Evolutionary conservation across 2,329 filamentous ascomycete genomes (phyloP).

Genomic region (Penicillium frequentans): DNA sequence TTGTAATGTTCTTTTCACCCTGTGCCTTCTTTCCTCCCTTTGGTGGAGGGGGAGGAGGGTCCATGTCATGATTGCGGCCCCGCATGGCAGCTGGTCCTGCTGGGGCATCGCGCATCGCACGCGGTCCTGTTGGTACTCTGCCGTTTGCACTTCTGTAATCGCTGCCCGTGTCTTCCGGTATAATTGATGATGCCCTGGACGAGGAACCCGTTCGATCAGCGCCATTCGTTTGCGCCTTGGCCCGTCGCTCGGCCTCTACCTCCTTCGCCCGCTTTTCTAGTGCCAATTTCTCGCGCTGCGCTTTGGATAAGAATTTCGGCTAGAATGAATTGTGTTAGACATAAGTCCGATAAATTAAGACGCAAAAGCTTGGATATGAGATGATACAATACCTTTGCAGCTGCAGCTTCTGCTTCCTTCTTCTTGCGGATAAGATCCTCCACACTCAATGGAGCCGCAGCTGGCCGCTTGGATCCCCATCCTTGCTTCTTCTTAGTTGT

Average conservation of each 20-base stretch:
- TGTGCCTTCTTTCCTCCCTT: constrained; percentile 35
- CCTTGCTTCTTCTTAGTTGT: constrained; percentile 53
- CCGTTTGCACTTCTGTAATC: constrained; percentile 3
- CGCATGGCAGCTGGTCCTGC: constrained; percentile 54
- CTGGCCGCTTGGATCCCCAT: constrained; percentile 48
- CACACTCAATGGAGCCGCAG: constrained; percentile 66
- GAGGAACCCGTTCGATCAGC: constrained; percentile 24
- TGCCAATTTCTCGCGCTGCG: constrained; percentile 76
- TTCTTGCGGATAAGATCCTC: constrained; percentile 85
- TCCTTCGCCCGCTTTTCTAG: constrained; percentile 76
- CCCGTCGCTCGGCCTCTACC: constrained; percentile 60
- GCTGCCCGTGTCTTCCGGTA: constrained; percentile 23
- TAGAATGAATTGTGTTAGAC: constrained; percentile 29
- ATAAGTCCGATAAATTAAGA: neutral
- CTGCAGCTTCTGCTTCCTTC: constrained; percentile 79
- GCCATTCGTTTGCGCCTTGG: constrained; percentile 40
- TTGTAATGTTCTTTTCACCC: constrained; percentile 44
- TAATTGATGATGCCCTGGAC: constrained; percentile 12
- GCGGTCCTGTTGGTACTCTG: constrained; percentile 66
- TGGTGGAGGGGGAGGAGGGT: constrained; percentile 43
- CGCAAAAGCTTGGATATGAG: neutral
- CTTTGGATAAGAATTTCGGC: constrained; percentile 83
- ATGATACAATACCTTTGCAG: constrained; percentile 63
- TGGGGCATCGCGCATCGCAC: constrained; percentile 60
- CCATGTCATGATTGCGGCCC: constrained; percentile 50